Base-by-base conservation (phyloP, 2,329 filamentous ascomycete genomes). In the Curvularia verruculosa region DNA sequence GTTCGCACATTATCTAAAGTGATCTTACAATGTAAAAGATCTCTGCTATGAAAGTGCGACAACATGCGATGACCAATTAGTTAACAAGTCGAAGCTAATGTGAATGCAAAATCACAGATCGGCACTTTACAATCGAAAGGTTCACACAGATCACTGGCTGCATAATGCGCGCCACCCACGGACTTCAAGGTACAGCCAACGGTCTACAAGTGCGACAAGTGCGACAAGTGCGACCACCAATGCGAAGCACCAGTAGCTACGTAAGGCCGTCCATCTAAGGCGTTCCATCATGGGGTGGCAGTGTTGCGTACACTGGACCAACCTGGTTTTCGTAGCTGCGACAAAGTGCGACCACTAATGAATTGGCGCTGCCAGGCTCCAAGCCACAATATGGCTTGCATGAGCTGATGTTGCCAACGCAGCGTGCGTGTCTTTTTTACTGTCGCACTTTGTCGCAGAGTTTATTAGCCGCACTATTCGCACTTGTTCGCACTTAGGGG, bases 271-370 rank as follows among this genome's bases (percentile, higher is more conserved):
- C 26, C 10, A 28, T 9, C 6, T 9, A 9, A 28, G 26, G 19
- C 10, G 29, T 15, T 12, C 5, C 10, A 12, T 31, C 29, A 15
- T 31, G 12, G 2, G 29, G 29, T 31, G 29, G 29, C 9, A 31
- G 29, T 31, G 29, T 31, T 15, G 29, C 3, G 29, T 10, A 15
- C 37, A 40, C 5, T 4, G n/a, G n/a, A n/a, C n/a, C 39, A 28
- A 2, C 19, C 12, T 21, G 21, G 2, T 15, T 5, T n/a, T 2
- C 23, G 21, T 7, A 52, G 18, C 5, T 52, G 49, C 41, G 49
- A 52, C 23, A n/a, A 46, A 45, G 49, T 52, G 41, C 41, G 40
- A 46, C 23, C 15, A 24, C 49, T 41, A 52, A 52, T 52, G n/a
- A 26, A 28, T 2, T 28, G 26, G 26, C 24, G 24, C n/a, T 18